A percentile compares a stretch with the other conserved stretches of the same genome.
These are phyloP conservation scores for Neurospora sp. DNA, from an alignment of 495 filamentous ascomycete species.

Conservation along the genomic window DNA sequence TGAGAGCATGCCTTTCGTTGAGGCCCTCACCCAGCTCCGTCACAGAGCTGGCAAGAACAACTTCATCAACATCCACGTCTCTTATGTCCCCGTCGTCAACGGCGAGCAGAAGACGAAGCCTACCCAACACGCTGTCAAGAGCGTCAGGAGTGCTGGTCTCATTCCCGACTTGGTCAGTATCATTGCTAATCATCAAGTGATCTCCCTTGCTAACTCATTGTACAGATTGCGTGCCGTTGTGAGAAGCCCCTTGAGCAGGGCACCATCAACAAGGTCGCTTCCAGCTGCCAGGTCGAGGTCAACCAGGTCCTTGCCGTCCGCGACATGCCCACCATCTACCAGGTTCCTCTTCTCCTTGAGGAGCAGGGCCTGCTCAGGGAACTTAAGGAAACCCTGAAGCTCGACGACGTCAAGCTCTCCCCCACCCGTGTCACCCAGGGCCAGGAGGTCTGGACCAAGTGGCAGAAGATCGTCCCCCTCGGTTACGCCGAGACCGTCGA, in stretches of 20 bases:
- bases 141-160: conserved; percentile 69
- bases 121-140: conserved; percentile 79
- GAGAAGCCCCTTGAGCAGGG: conserved; percentile 54
- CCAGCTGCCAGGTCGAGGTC: conserved; percentile 69
- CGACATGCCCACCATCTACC: conserved; percentile 79
- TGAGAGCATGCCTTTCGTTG: conserved; percentile 80
- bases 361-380: conserved; percentile 60
- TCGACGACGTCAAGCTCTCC: conserved; percentile 41
- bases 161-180: conserved; percentile 65
- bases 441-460: conserved; percentile 56
- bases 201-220: not conserved
- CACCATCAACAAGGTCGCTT: conserved; percentile 83
- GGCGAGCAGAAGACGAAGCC: conserved; percentile 98
- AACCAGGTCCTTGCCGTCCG: conserved; percentile 78
- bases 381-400: conserved; percentile 47
- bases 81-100: conserved; percentile 54
- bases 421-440: conserved; percentile 46
- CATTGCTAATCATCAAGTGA: not conserved
- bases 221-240: conserved; percentile 83
- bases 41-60: conserved; percentile 63
- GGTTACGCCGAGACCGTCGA: conserved; percentile 47
- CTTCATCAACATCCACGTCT: conserved; percentile 80
- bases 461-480: conserved; percentile 54
- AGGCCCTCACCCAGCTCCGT: conserved; percentile 72
- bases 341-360: conserved; percentile 82